Evolutionary conservation across 163 green algal genomes (phyloP), one percentile per base, ranked within the genome.

Genomic region (Scenedesmus sp.): DNA sequence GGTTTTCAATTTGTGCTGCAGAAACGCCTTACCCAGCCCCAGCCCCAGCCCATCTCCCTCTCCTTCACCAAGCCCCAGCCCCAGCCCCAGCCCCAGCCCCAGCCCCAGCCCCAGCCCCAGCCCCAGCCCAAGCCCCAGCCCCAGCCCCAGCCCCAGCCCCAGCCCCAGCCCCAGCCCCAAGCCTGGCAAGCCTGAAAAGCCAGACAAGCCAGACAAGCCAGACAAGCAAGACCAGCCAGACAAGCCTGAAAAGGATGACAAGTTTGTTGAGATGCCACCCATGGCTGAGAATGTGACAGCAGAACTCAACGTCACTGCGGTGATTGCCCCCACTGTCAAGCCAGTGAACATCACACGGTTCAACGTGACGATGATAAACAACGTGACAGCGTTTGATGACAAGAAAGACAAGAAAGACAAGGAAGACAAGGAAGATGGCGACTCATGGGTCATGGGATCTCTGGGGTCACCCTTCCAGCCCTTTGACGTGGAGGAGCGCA

Each of bases 91-190:
- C 79, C 79, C 40, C 40, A 85, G 79, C 79, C 79, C 40, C 33
- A 85, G 79, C 79, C 79, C 40, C 26, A 85, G 37, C 79, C 79
- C 43, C 40, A 85, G 79, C 79, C 79, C 40, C 9, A 85, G 79
- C 81, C 81, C 26, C 0, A 87, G 42, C 81, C 81, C 33, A 7
- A 87, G 81, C 81, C 81, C 33, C 22, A 87, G 81, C 81, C 81
- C 81, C 1, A 88, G 46, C 22, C 46, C 82, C 70, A 20, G 12
- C 78, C 51, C 51, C 51, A 61, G 51, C 51, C 51, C 51, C 51
- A 61, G 51, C 12, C 51, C 46, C 46, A 16, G 7, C 46, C 46
- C 51, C 51, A 61, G 51, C 51, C 51, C 51, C 51, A 61, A 61
- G 51, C 51, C 51, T 61, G 51, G 22, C 13, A 61, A 61, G 59